Base-by-base conservation (phyloP, 192 early-diverging fungal genomes). In the Obelidium mucronatum region DNA sequence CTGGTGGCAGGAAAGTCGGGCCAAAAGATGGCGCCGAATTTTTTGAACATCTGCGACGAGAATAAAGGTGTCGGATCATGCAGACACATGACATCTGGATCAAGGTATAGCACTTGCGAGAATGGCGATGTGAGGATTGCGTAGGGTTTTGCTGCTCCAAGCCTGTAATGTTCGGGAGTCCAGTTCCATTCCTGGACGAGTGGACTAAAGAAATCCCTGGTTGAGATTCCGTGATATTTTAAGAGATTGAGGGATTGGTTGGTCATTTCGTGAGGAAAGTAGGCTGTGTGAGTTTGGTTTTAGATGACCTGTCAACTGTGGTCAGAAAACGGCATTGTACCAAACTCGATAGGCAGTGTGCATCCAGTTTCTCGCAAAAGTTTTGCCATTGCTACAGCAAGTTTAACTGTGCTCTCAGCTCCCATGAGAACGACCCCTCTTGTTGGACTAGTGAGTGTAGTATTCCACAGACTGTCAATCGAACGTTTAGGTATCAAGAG, bases 11-110 rank as follows among this genome's bases (percentile, higher is more conserved):
- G 53, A 56, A 54, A 76, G 55, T 66, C 61, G 15, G 74, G 74
- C 86, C 86, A 87, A 40, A 87, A 87, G 17, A 87, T 33, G 0
- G 85, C 81, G 1, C 85, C 85, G 24, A 56, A 76, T 36, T 40
- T 30, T 40, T 74, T 37, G 62, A 79, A 88, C 42, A 81, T 73
- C 2, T 61, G 28, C 8, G 58, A 76, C 53, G 76, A 62, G 73
- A 88, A 88, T 64, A 88, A 51, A 42, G 70, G 83, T 15, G 71
- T 67, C 1, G 81, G 85, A 62, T 88, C 77, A 31, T 51, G 33
- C 0, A 81, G 66, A 2, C 81, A 69, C 15, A 80, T 77, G 54
- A 83, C 82, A 74, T 88, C 86, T 31, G 82, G 79, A 59, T 88
- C 86, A 0, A 88, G 48, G 31, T 79, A 83, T 34, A 88, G 35